Evolutionary conservation across 73 alveolate species (phyloP), one percentile per base, ranked within the genome.

Genomic region (Loxodes magnus): DNA sequence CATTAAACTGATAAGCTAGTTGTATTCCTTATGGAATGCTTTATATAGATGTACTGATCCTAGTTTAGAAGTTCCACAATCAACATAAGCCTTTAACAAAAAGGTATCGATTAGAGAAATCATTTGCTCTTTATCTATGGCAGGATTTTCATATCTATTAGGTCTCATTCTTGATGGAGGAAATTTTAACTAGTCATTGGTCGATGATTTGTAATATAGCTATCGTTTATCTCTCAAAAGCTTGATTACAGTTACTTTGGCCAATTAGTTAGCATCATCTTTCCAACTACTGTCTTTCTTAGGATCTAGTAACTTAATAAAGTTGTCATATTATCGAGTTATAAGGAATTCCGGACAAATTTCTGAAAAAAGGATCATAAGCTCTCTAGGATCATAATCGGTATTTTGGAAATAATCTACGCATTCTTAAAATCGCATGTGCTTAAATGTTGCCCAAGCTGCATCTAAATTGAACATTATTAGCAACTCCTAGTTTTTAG

Each of bases 401-500:
- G 59, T 46, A 2, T n/a, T n/a, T 10, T 25, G 15, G 17, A 46
- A 46, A 24, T 46, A 12, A 7, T 46, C 59, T 25, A 24, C 34
- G 60, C 53, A 22, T n/a, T 16, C 26, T 17, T 7, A 5, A 41
- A 46, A 46, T 24, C 26, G 22, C 39, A 46, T n/a, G 9, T 16
- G 14, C 27, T 46, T 46, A 2, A 46, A 46, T 25, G 27, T 25
- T 20, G 43, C 22, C 59, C 59, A 46, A 46, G 59, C 59, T 0
- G 59, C 59, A 2, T 46, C 59, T 21, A 46, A 24, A 24, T 46
- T 22, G 27, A 46, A 46, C n/a, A n/a, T n/a, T n/a, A n/a, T n/a
- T 2, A 25, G 59, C 2, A 25, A 37, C n/a, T 46, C 22, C 27
- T 46, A 41, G 39, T 20, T 19, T 5, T 46, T 41, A 21, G 59